phyloP scores from a whole-genome alignment of 192 early-diverging fungal genomes.

The Entomortierella chlamydospora region DNA sequence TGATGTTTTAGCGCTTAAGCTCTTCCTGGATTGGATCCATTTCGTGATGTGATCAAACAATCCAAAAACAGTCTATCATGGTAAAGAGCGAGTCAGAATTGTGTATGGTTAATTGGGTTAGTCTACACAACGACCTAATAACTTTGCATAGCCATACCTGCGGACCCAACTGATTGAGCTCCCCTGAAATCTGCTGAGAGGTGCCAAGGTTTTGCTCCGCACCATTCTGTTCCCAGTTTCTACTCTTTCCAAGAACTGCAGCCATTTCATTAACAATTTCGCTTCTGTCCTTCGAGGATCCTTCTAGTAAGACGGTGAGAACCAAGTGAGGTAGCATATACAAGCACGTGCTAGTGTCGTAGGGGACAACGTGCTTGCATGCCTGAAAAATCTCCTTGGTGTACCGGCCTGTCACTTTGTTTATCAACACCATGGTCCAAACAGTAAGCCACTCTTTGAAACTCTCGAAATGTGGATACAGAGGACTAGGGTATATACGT shows the following conservation, averaged over 20 bases:
- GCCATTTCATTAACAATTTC: constrained; percentile 35
- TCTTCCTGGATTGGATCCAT: constrained; percentile 59
- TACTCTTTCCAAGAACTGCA: constrained; percentile 23
- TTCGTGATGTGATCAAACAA: constrained; percentile 50
- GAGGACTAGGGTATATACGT: constrained; percentile 1
- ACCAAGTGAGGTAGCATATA: constrained; percentile 49
- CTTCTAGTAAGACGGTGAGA: constrained; percentile 25
- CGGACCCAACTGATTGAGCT: constrained; percentile 28
- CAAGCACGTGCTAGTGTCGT: constrained; percentile 31
- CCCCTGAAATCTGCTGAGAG: constrained; percentile 9
- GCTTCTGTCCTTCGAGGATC: constrained; percentile 12
- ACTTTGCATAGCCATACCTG: constrained; percentile 27
- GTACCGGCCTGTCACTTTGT: constrained; percentile 18
- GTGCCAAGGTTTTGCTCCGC: not conserved
- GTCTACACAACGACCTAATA: no score
- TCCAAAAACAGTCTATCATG: constrained; percentile 42
- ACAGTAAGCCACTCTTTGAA: constrained; percentile 41
- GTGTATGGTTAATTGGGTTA: no score
- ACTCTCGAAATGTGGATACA: constrained; percentile 15
- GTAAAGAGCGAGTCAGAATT: no score
- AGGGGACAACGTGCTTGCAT: constrained; percentile 26
- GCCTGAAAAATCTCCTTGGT: constrained; percentile 33
- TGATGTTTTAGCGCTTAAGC: constrained; percentile 15
- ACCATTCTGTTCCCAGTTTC: not conserved
- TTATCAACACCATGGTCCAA: constrained; percentile 31